Evolutionary conservation across 2,329 filamentous ascomycete species (phyloP), one percentile per base, ranked within the genome.

Genomic region (Sordariomycetes sp.): DNA sequence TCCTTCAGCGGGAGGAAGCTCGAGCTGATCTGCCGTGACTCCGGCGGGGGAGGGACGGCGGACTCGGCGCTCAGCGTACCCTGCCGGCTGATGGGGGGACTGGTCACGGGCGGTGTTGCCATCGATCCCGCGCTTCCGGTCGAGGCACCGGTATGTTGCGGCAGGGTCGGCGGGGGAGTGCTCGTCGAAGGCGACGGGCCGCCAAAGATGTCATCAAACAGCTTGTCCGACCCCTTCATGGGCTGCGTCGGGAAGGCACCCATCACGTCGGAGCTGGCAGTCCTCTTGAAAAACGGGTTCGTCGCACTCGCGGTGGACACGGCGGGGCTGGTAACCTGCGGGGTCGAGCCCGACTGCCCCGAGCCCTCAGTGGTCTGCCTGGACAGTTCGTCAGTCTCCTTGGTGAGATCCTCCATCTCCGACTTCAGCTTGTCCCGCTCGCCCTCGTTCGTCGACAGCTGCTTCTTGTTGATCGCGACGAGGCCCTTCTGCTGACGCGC

Each of bases 401-500:
- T 86, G 68, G 72, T 79, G 61, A 86, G 78, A 55, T 82, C 84
- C 59, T 85, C 85, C 52, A 86, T 85, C 69, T 97, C 92, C 1
- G 76, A 74, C 73, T 90, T 91, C 45, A 96, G 76, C 74, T 89
- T 92, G 60, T 97, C 92, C 35, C 89, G 82, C 69, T 97, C 92
- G 53, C 81, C 82, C 70, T 99, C 94, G 58, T 87, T 89, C 1
- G 91, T 96, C 39, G 86, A 82, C 60, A 97, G 76, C 72, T 99
- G 94, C 74, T 99, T 99, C 78, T 95, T 97, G 74, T 96, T 96
- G 73, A 99, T 99, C 51, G 94, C 91, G 34, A 95, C 92, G 62
- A 97, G 78, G 20, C 94, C 94, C 74, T 95, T 97, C 67, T 97
- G 91, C 69, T 97, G 94, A 50, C 94, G 85, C 28, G 90, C 90